These are phyloP conservation scores for Candida rishiriensis DNA, from an alignment of 805 yeast species.

Conservation along the genomic window DNA sequence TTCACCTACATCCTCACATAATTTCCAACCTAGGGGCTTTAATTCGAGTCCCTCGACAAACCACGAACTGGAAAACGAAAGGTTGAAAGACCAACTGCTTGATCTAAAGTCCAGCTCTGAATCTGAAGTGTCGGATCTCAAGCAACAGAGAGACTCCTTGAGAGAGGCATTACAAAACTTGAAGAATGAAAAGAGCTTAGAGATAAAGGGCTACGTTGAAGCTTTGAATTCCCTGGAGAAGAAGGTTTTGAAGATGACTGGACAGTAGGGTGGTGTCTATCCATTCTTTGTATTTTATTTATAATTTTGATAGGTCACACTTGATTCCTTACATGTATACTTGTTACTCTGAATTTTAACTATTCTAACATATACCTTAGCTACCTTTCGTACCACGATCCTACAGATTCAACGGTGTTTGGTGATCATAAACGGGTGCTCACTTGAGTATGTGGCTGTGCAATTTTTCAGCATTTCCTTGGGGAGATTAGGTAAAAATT, in stretches of 20 bases:
- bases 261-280: slow-evolving; percentile 1
- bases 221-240: slow-evolving; percentile 20
- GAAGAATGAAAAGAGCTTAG: slow-evolving; percentile 24
- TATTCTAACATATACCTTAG: too few relatives aligned
- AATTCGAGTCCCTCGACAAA: neutral
- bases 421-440: too few relatives aligned
- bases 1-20: neutral
- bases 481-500: too few relatives aligned
- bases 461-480: too few relatives aligned
- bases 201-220: slow-evolving; percentile 22
- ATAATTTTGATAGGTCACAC: too few relatives aligned
- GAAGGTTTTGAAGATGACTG: slow-evolving; percentile 16
- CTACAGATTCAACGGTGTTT: too few relatives aligned
- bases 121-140: slow-evolving; percentile 18
- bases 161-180: slow-evolving; percentile 27
- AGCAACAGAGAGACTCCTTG: slow-evolving; percentile 28
- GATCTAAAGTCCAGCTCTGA: slow-evolving; percentile 1
- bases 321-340: too few relatives aligned
- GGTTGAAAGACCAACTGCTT: slow-evolving; percentile 31
- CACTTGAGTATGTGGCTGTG: too few relatives aligned
- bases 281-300: too few relatives aligned
- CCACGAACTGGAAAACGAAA: slow-evolving; percentile 23
- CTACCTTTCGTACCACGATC: too few relatives aligned
- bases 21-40: too few relatives aligned
- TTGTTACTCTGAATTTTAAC: too few relatives aligned